phyloP scores from a whole-genome alignment of 1,284 basidiomycete genomes.

The Tremellales sp. region DNA sequence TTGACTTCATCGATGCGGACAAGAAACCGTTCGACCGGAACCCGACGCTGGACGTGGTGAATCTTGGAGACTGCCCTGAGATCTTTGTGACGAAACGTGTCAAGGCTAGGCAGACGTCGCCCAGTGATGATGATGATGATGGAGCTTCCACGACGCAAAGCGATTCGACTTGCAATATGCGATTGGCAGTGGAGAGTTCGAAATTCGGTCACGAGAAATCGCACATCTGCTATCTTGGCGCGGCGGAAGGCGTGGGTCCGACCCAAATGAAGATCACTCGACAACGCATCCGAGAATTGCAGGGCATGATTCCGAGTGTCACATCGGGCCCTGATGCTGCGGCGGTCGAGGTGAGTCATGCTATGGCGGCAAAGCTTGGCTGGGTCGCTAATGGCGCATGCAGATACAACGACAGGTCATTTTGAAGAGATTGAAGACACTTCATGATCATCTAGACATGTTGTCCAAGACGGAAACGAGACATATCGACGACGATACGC shows the following conservation, averaged over 20 bases:
- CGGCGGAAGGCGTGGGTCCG: slow-evolving; percentile 58
- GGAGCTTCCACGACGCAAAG: slow-evolving; percentile 1
- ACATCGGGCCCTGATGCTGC: too few relatives aligned
- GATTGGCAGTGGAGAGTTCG: slow-evolving; percentile 49
- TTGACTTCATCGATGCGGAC: slow-evolving; percentile 81
- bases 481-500: slow-evolving; percentile 33
- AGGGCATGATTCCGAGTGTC: slow-evolving; percentile 13
- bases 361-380: neutral
- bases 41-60: slow-evolving; percentile 67
- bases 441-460: slow-evolving; percentile 29
- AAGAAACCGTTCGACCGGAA: slow-evolving; percentile 56
- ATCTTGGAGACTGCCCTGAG: slow-evolving; percentile 71
- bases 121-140: slow-evolving; percentile 32
- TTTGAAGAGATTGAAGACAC: slow-evolving; percentile 22
- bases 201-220: slow-evolving; percentile 88
- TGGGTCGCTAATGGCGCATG: slow-evolving; percentile 1
- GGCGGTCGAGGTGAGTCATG: slow-evolving; percentile 11
- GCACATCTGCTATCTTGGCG: slow-evolving; percentile 78
- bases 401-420: slow-evolving; percentile 11
- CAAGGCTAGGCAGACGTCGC: slow-evolving; percentile 38
- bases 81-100: slow-evolving; percentile 74
- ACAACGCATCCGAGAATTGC: slow-evolving; percentile 50
- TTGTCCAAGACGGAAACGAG: slow-evolving; percentile 26
- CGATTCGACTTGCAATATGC: slow-evolving; percentile 5
- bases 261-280: slow-evolving; percentile 67